These are phyloP conservation scores for Asterophora parasitica DNA, from an alignment of 768 basidiomycete genomes.

Conservation along the genomic window DNA sequence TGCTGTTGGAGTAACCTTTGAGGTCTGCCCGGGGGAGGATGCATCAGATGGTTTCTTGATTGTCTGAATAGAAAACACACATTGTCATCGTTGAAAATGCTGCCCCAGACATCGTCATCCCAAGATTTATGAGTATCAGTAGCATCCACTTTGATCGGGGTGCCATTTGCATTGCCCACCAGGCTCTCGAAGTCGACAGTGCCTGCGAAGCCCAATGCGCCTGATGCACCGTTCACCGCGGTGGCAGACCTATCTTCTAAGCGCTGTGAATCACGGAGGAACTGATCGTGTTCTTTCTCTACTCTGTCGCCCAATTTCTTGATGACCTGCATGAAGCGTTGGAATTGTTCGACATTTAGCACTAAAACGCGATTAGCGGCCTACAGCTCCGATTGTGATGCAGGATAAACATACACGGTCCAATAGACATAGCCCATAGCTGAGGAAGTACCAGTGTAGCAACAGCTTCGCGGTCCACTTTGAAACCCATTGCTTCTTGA, in stretches of 20 bases:
- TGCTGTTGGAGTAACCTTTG: constrained; percentile 24
- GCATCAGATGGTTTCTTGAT: neutral
- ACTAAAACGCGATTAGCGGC: constrained; percentile 35
- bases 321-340: constrained; percentile 86
- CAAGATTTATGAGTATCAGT: constrained; percentile 41
- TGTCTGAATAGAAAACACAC: constrained; percentile 11
- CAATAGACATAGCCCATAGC: constrained; percentile 97
- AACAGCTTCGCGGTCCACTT: constrained; percentile 90
- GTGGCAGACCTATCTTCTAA: constrained; percentile 73
- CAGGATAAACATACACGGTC: constrained; percentile 59
- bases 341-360: constrained; percentile 82
- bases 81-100: constrained; percentile 51
- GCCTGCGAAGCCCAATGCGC: constrained; percentile 32
- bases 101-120: constrained; percentile 87
- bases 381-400: neutral
- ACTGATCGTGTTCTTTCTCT: constrained; percentile 88
- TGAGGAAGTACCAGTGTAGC: constrained; percentile 86
- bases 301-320: constrained; percentile 78
- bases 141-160: constrained; percentile 43
- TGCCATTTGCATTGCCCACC: constrained; percentile 54
- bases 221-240: constrained; percentile 36
- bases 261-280: constrained; percentile 87
- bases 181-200: constrained; percentile 84
- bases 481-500: constrained; percentile 94
- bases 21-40: constrained; percentile 2